Evolutionary conservation across 345 rosid species (phyloP).

Genomic region (Hibiscus tridactylites): DNA sequence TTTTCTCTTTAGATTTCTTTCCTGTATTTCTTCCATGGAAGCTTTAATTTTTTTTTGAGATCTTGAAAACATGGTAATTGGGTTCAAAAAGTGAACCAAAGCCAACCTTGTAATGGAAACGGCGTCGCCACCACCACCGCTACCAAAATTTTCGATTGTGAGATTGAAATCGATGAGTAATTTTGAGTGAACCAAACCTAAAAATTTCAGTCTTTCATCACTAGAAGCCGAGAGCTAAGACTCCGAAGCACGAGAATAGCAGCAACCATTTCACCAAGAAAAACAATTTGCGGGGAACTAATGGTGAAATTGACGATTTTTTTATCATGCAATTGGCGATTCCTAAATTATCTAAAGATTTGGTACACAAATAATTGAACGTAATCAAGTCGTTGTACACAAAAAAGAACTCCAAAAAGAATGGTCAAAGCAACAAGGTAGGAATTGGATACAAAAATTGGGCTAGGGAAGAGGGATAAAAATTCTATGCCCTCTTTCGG

Average conservation of each 20-base stretch:
- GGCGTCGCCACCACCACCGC: not conserved
- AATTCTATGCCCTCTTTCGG: too few species aligned
- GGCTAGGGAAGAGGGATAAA: too few species aligned
- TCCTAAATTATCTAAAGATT: constrained; percentile 42
- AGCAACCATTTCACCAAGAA: constrained; percentile 27
- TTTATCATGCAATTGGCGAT: too few species aligned
- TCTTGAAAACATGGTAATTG: too few species aligned
- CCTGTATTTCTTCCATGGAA: too few species aligned
- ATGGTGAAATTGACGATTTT: constrained; percentile 4
- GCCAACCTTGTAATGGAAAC: constrained; percentile 12
- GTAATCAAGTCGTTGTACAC: constrained; percentile 63
- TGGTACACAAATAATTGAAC: constrained; percentile 47
- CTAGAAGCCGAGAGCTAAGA: constrained; percentile 34
- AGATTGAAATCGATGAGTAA: constrained; percentile 30
- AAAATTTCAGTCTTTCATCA: constrained; percentile 42
- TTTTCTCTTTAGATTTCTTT: too few species aligned
- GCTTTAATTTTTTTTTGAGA: too few species aligned
- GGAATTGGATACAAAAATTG: not conserved
- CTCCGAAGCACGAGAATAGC: constrained; percentile 15
- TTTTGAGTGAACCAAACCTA: constrained; percentile 20
- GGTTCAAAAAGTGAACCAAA: too few species aligned
- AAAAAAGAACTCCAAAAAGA: constrained; percentile 32
- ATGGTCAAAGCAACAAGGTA: constrained; percentile 11
- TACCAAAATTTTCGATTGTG: constrained; percentile 10
- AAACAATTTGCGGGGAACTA: not conserved